Evolutionary conservation across 73 alveolate genomes (phyloP).

Genomic region (Tetrahymena borealis): DNA sequence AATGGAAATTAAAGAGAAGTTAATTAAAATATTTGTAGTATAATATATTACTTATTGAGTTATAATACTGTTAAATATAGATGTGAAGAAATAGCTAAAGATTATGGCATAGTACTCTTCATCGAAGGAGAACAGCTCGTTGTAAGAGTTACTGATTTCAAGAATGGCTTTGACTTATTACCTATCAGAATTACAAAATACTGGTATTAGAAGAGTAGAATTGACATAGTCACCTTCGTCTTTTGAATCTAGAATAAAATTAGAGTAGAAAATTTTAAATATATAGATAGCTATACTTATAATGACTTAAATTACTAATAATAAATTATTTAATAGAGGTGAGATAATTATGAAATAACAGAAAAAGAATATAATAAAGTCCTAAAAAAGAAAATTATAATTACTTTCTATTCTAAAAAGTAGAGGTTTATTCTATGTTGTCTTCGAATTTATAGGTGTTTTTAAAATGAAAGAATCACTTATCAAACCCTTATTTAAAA

Average conservation of each 20-base stretch:
- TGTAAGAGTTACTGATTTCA: neutral
- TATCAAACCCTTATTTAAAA: neutral
- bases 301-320: too few species aligned
- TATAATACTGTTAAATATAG: neutral
- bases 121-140: neutral
- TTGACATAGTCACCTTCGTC: neutral
- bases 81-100: neutral
- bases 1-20: too few species aligned
- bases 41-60: neutral
- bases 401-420: neutral
- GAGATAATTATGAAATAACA: too few species aligned
- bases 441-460: neutral
- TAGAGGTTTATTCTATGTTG: neutral
- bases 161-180: neutral
- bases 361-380: too few species aligned
- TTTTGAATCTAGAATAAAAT: too few species aligned
- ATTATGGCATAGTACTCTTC: neutral
- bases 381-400: too few species aligned
- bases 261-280: too few species aligned
- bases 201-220: neutral
- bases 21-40: too few species aligned
- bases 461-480: neutral
- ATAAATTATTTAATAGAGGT: too few species aligned
- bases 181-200: neutral
- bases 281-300: too few species aligned